Evolutionary conservation across 2,329 filamentous ascomycete species (phyloP).

Genomic region (Blastomyces gilchristii): DNA sequence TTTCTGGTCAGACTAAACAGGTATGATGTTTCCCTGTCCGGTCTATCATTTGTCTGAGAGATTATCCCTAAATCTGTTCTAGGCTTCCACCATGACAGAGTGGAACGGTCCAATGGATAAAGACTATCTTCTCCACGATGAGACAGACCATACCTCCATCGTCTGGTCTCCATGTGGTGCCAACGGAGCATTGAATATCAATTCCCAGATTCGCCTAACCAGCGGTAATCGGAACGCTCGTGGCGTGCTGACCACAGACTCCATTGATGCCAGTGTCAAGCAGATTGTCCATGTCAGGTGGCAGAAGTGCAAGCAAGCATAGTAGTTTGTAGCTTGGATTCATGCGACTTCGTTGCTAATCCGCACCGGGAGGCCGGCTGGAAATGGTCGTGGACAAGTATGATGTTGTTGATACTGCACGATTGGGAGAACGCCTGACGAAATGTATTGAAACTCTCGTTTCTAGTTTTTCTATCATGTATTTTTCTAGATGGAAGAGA

Average conservation of each 20-base stretch:
- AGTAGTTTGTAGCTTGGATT: background rate
- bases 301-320: constrained; percentile 28
- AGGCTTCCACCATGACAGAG: constrained; percentile 30
- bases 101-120: constrained; percentile 37
- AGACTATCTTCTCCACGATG: constrained; percentile 40
- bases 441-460: background rate
- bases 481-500: background rate
- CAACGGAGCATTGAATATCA: constrained; percentile 44
- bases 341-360: background rate
- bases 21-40: constrained; percentile 18
- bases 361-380: background rate
- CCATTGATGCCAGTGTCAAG: constrained; percentile 41
- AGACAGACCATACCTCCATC: constrained; percentile 36
- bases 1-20: constrained; percentile 39
- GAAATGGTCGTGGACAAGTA: background rate
- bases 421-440: background rate
- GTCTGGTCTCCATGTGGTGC: constrained; percentile 46
- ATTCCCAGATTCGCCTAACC: constrained; percentile 41
- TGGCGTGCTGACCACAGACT: constrained; percentile 40
- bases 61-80: constrained; percentile 17
- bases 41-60: background rate
- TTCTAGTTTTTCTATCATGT: background rate
- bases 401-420: background rate
- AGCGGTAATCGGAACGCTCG: constrained; percentile 22
- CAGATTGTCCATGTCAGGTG: constrained; percentile 36